Evolutionary conservation across 2,329 filamentous ascomycete species (phyloP).

Genomic region (Beauveria sp.): DNA sequence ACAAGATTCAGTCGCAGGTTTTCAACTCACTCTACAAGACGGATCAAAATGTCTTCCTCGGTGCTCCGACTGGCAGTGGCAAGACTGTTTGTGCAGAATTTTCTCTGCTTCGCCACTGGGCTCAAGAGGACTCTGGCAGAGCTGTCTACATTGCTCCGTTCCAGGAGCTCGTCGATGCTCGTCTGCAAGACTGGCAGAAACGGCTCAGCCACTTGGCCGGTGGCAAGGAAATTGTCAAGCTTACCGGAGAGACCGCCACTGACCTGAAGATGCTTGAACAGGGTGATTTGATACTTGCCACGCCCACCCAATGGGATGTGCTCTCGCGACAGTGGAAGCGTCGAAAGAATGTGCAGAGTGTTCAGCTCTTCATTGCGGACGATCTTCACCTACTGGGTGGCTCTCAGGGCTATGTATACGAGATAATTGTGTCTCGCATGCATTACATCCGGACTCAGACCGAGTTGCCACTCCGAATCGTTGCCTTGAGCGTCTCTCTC

Average conservation of each 20-base stretch:
- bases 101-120: constrained; percentile 82
- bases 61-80: constrained; percentile 86
- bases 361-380: constrained; percentile 88
- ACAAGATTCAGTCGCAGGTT: constrained; percentile 94
- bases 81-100: constrained; percentile 98
- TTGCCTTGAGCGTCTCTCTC: constrained; percentile 85
- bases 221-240: constrained; percentile 84
- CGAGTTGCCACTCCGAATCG: constrained; percentile 74
- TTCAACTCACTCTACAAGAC: constrained; percentile 90
- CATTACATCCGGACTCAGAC: constrained; percentile 89
- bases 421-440: constrained; percentile 96
- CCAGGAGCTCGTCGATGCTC: constrained; percentile 82
- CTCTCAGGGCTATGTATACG: constrained; percentile 80
- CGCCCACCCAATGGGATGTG: constrained; percentile 91
- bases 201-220: constrained; percentile 65
- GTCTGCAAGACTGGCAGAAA: constrained; percentile 77
- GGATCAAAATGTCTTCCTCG: constrained; percentile 89
- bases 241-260: constrained; percentile 85
- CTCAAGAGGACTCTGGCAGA: constrained; percentile 48
- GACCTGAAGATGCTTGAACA: constrained; percentile 84
- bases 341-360: constrained; percentile 86
- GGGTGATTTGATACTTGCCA: constrained; percentile 85
- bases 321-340: constrained; percentile 94
- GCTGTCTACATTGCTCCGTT: constrained; percentile 93
- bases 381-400: constrained; percentile 91